Percentiles rank a stretch among this genome's conserved stretches.
Evolutionary conservation across 1,284 basidiomycete species (phyloP).

Genomic region (Heterobasidion occidentale): DNA sequence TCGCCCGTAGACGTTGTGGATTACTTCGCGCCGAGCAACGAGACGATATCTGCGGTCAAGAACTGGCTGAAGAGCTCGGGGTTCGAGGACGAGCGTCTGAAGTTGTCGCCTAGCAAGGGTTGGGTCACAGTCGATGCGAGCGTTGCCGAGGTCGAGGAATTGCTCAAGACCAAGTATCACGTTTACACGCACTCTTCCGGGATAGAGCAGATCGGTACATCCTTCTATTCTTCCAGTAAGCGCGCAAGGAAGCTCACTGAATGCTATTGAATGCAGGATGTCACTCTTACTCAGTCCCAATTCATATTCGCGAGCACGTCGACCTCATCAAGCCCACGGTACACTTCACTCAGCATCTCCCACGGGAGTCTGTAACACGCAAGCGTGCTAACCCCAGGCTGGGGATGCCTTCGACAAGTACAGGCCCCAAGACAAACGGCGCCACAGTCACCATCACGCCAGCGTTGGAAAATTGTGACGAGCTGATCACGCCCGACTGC

Average conservation of each 20-base stretch:
- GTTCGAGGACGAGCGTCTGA: conserved; percentile 22
- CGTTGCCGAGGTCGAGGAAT: conserved; percentile 30
- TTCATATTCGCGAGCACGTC: conserved; percentile 27
- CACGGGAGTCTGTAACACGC: conserved; percentile 1
- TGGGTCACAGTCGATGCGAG: conserved; percentile 35
- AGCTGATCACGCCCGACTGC: conserved; percentile 36
- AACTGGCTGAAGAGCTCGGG: conserved; percentile 32
- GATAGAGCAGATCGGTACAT: conserved; percentile 29
- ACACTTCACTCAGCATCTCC: conserved; percentile 25
- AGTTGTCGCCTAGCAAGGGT: conserved; percentile 23
- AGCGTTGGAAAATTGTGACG: conserved; percentile 30
- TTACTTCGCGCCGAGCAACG: conserved; percentile 29
- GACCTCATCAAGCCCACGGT: conserved; percentile 39
- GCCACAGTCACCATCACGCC: conserved; percentile 17
- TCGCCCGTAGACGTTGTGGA: conserved; percentile 24
- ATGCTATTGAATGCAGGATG: conserved; percentile 17
- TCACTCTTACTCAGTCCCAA: conserved; percentile 32
- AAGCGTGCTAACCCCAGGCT: conserved; percentile 16
- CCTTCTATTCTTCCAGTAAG: too few species aligned
- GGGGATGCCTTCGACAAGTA: conserved; percentile 21
- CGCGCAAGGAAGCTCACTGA: too few species aligned
- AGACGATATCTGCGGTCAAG: conserved; percentile 26
- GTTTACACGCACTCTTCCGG: conserved; percentile 30
- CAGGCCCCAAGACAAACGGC: conserved; percentile 29
- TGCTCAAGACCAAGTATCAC: conserved; percentile 30